Evolutionary conservation across 2,329 filamentous ascomycete species (phyloP), one percentile per base, ranked within the genome.

Genomic region (Fusarium tricinctum): DNA sequence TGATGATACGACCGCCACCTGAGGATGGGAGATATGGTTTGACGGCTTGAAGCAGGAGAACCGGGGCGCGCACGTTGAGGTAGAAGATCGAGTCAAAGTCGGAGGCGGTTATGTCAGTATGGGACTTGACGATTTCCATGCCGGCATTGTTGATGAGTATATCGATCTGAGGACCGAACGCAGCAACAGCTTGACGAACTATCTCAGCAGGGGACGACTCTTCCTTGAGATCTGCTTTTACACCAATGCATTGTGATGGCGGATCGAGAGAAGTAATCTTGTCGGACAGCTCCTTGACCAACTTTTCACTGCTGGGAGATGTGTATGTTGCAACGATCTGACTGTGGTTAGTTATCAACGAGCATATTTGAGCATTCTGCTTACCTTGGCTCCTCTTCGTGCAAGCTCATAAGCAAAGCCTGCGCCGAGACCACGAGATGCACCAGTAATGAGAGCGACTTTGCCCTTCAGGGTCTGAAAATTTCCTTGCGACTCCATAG

Each of bases 291-390:
- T 62, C 55, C 1, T 56, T 50, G 6, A 66, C 22, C 0, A 69
- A 50, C 19, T 23, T 57, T 17, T 66, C 50, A 5, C 66, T 68
- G 3, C 19, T 46, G 2, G 55, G 32, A 4, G 66, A 69, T 22
- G 66, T 69, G 10, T 68, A 69, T n/a, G 65, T 69, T 10, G 55
- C 66, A 22, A 66, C 20, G 13, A 68, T 22, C 66, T 68, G 8
- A 0, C 2, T 4, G 8, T 2, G 0, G 1, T 64, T 2, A 64
- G 23, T 6, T 2, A 38, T 9, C 3, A 13, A 22, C 5, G 1
- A 19, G 5, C 6, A 13, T 4, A 12, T 2, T 8, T 1, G 2
- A 0, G 0, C 3, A 2, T 1, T 3, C n/a, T 13, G 5, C 35
- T 26, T 3, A 69, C 66, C 44, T 51, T 69, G 7, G 60, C 66